Evolutionary conservation across 1,139 yeast species (phyloP).

Genomic region (Kodamaea sp.): DNA sequence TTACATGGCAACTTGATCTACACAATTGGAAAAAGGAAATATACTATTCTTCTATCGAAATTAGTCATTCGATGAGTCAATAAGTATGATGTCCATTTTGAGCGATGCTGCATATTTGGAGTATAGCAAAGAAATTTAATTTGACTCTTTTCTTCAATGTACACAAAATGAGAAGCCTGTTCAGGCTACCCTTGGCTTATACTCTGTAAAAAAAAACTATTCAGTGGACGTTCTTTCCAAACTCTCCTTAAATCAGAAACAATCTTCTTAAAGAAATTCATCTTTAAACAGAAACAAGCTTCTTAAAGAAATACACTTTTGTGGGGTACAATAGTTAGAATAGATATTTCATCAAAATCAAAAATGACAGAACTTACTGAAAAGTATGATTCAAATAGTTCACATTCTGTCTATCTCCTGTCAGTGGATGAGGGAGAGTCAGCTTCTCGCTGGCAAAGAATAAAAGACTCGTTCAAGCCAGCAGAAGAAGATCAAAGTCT

Average conservation of each 20-base stretch:
- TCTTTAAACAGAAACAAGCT: neutral
- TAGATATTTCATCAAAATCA: slow-evolving; percentile 1
- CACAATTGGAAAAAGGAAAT: too few species aligned
- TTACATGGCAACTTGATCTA: too few species aligned
- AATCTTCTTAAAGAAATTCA: neutral
- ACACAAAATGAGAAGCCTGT: too few species aligned
- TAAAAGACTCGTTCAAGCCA: slow-evolving; percentile 14
- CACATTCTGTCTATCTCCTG: neutral
- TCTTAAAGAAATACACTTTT: neutral
- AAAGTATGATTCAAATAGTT: slow-evolving; percentile 3
- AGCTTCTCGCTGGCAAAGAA: slow-evolving; percentile 6
- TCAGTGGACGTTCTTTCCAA: neutral
- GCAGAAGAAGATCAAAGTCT: slow-evolving; percentile 6
- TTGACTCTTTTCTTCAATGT: too few species aligned
- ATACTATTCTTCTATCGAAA: too few species aligned
- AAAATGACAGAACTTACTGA: slow-evolving; percentile 5
- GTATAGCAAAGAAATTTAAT: too few species aligned
- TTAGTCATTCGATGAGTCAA: too few species aligned
- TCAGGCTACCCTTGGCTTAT: neutral
- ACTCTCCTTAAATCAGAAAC: neutral
- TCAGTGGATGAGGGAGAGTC: neutral
- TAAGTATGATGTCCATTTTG: too few species aligned
- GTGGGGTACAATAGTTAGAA: neutral
- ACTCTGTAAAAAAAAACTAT: neutral
- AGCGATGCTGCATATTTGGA: too few species aligned